Conservation (phyloP, 257 asterid genomes). For the Eustoma russellianum region DNA sequence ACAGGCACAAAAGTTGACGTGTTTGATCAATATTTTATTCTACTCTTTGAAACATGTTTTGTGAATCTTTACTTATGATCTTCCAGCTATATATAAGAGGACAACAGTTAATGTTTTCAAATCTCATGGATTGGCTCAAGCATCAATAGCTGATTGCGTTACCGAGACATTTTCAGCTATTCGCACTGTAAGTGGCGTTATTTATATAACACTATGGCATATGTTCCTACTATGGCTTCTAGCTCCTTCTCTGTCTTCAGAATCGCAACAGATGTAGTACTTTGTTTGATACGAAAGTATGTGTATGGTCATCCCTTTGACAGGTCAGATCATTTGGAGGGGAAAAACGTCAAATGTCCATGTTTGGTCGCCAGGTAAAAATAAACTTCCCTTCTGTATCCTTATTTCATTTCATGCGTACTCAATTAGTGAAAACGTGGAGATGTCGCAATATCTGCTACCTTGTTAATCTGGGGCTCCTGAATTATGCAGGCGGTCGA, state of each 20-base stretch:
- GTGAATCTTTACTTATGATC: conserved; percentile 13
- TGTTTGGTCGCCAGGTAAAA: conserved; percentile 69
- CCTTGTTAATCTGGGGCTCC: conserved; percentile 1
- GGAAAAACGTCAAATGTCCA: conserved; percentile 87
- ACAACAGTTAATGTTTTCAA: conserved; percentile 81
- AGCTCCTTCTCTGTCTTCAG: conserved; percentile 1
- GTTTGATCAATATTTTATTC: not conserved
- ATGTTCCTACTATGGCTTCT: too few relatives aligned
- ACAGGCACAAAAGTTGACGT: not conserved
- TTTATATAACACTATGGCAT: not conserved
- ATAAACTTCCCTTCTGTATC: not conserved
- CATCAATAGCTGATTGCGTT: conserved; percentile 83
- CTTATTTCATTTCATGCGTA: not conserved
- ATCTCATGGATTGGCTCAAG: conserved; percentile 90
- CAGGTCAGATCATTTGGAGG: conserved; percentile 97
- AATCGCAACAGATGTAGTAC: not conserved
- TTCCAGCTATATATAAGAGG: conserved; percentile 81
- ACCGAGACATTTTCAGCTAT: conserved; percentile 81
- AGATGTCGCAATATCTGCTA: not conserved
- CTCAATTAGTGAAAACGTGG: not conserved
- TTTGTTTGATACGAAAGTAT: not conserved
- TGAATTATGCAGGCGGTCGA: conserved; percentile 56
- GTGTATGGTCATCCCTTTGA: conserved; percentile 8
- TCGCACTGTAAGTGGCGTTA: conserved; percentile 65
- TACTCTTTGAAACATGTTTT: not conserved